Conservation (phyloP, 148 eudicot species). For the Nepenthes gracilis region DNA sequence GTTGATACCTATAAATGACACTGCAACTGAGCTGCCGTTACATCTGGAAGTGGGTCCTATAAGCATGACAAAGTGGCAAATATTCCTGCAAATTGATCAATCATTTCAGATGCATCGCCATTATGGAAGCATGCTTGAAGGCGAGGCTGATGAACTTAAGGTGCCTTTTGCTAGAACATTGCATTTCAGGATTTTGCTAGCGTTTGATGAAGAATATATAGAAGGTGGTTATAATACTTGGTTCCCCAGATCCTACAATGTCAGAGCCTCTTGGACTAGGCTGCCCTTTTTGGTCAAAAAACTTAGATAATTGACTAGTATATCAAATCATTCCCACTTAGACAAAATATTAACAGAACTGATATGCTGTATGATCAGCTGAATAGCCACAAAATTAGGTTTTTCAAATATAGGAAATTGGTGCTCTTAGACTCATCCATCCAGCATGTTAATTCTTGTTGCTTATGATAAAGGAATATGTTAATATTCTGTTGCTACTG, state of each 20-base stretch:
- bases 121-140: slow-evolving; percentile 98
- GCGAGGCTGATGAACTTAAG: slow-evolving; percentile 98
- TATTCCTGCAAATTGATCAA: slow-evolving; percentile 90
- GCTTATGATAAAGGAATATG: background rate
- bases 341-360: too few species aligned
- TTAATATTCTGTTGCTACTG: background rate
- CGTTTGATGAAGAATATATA: too few species aligned
- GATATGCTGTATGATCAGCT: too few species aligned
- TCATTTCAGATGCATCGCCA: slow-evolving; percentile 91
- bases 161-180: slow-evolving; percentile 14
- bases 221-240: too few species aligned
- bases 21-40: slow-evolving; percentile 64
- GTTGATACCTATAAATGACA: slow-evolving; percentile 73
- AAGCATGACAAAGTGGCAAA: slow-evolving; percentile 99
- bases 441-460: too few species aligned
- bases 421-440: too few species aligned
- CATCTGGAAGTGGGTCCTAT: slow-evolving; percentile 87
- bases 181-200: background rate
- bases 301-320: background rate
- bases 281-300: background rate
- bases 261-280: background rate
- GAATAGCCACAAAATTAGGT: too few species aligned
- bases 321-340: too few species aligned
- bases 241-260: background rate
- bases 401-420: too few species aligned